Evolutionary conservation across 2,329 filamentous ascomycete genomes (phyloP), one percentile per base, ranked within the genome.

Genomic region (Aspergillus jensenii): DNA sequence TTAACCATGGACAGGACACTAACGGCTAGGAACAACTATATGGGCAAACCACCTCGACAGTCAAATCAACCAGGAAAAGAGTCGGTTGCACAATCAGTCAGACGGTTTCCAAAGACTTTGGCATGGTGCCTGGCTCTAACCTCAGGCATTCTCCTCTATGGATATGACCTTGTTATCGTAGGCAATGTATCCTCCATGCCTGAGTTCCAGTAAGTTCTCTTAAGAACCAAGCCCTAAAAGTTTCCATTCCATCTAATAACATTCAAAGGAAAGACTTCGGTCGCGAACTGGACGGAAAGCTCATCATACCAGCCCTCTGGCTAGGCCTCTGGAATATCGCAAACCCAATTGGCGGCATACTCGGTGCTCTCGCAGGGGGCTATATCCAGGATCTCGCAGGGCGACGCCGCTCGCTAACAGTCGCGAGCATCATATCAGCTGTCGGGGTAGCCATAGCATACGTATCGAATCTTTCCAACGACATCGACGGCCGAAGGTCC

Each of bases 251-350:
- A 11, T 37, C 59, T 61, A 52, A 58, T 35, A 21, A n/a, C 14
- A 14, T 15, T 4, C 17, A 37, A 31, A 52, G 71, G 43, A 60
- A 50, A 21, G 59, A 76, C 48, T 79, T 74, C 53, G 76, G 63
- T 14, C 62, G 75, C 44, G 62, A 66, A 19, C 59, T 63, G 2
- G 67, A 70, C 40, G 56, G 71, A 12, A 65, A 62, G n/a, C 54
- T 70, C 41, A 78, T 75, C 40, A 71, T 78, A 19, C 78, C 79
- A 0, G 76, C 76, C 1, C 65, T 74, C 19, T 81, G 78, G 78
- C 68, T 81, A 7, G 74, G 76, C 1, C 67, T 81, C 14, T 81
- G 78, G 78, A 76, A 74, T 44, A 74, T 76, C 21, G 68, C 74
- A 6, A 71, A 71, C 23, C 73, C 75, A 0, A 62, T 78, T 14